Evolutionary conservation across 345 rosid species (phyloP).

Genomic region (Euphorbia peplus): DNA sequence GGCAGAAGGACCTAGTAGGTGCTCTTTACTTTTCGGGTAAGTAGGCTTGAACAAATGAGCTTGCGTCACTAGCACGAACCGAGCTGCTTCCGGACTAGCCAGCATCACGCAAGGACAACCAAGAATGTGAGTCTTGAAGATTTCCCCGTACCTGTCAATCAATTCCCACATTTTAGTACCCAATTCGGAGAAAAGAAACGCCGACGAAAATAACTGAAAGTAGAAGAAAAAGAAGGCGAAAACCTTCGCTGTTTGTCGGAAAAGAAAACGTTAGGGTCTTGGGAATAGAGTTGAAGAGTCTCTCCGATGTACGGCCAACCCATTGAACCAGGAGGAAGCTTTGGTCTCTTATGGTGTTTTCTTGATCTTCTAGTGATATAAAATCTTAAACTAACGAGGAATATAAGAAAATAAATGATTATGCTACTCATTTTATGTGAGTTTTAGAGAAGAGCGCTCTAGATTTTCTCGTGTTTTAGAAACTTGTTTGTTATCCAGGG

Average conservation of each 20-base stretch:
- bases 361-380: constrained; percentile 20
- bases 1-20: constrained; percentile 74
- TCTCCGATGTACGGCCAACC: constrained; percentile 74
- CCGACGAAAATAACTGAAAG: too few species aligned
- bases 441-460: too few species aligned
- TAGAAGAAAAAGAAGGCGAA: too few species aligned
- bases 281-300: constrained; percentile 66
- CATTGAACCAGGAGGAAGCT: constrained; percentile 75
- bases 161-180: constrained; percentile 1
- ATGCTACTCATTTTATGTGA: constrained; percentile 19
- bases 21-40: constrained; percentile 88
- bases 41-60: constrained; percentile 87
- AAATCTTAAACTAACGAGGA: constrained; percentile 19
- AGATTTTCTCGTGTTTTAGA: too few species aligned
- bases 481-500: constrained; percentile 9
- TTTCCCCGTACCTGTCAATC: constrained; percentile 65
- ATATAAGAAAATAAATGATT: constrained; percentile 26
- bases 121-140: constrained; percentile 82
- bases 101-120: constrained; percentile 95
- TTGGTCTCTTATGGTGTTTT: constrained; percentile 15
- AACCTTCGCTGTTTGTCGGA: constrained; percentile 58
- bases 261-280: constrained; percentile 61
- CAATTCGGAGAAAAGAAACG: background rate
- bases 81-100: constrained; percentile 85
- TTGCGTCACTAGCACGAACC: constrained; percentile 62